Percentiles rank a stretch among this genome's conserved stretches.
Evolutionary conservation across 345 rosid species (phyloP).

Genomic region (Gossypium longicalyx): DNA sequence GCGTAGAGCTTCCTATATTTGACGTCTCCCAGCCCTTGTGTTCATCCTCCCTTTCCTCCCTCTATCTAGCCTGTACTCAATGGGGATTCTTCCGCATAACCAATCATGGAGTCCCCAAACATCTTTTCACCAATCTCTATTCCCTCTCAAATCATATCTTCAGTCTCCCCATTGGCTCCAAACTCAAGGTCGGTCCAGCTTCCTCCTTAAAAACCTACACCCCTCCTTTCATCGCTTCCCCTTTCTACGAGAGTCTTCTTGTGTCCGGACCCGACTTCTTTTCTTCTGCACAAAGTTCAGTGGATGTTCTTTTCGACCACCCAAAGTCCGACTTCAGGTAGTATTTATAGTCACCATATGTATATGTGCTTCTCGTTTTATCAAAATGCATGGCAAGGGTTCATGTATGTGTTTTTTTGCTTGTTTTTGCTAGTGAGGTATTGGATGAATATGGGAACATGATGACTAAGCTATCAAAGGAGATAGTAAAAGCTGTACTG

Average conservation of each 20-base stretch:
- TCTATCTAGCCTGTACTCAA: conserved; percentile 29
- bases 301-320: conserved; percentile 11
- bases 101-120: conserved; percentile 35
- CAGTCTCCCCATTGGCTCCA: conserved; percentile 27
- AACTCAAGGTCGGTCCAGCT: conserved; percentile 33
- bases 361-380: neutral
- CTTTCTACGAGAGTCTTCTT: conserved; percentile 37
- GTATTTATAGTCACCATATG: neutral
- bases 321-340: conserved; percentile 33
- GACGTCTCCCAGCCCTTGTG: conserved; percentile 32
- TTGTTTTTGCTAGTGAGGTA: conserved; percentile 14
- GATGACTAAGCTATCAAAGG: conserved; percentile 31
- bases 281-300: conserved; percentile 34
- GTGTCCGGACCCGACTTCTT: conserved; percentile 35
- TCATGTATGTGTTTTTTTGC: neutral
- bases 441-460: conserved; percentile 33
- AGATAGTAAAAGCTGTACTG: conserved; percentile 24
- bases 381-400: neutral
- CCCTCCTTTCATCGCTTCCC: conserved; percentile 43
- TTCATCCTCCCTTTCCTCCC: conserved; percentile 20
- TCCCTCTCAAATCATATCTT: conserved; percentile 24
- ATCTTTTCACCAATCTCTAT: conserved; percentile 26
- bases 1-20: conserved; percentile 28
- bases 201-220: conserved; percentile 31
- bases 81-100: conserved; percentile 44